Evolutionary conservation across 768 basidiomycete genomes (phyloP).

Genomic region (Macrolepiota dolichaula): DNA sequence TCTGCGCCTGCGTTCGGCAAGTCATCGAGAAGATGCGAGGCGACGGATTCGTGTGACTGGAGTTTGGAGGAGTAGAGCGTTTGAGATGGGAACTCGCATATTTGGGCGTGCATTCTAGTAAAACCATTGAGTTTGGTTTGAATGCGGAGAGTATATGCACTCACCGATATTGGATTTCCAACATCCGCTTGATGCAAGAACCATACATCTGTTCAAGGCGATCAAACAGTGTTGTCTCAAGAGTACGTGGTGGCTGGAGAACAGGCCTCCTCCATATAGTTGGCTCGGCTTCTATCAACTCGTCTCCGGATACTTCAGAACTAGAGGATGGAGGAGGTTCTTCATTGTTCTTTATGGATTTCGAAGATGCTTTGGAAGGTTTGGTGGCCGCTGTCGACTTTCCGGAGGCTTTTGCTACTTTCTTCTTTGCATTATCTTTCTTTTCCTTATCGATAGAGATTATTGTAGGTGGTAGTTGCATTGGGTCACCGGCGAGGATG

Average conservation of each 20-base stretch:
- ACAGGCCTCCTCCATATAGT: constrained; percentile 16
- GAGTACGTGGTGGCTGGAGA: constrained; percentile 60
- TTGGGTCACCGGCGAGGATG: constrained; percentile 90
- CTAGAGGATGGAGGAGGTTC: not conserved
- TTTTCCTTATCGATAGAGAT: constrained; percentile 54
- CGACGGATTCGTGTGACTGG: constrained; percentile 67
- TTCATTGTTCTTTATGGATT: not conserved
- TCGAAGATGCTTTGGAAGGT: not conserved
- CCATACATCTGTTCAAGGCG: constrained; percentile 90
- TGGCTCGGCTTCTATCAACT: constrained; percentile 8
- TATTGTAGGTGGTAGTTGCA: constrained; percentile 94
- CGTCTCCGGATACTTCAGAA: constrained; percentile 1
- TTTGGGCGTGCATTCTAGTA: constrained; percentile 82
- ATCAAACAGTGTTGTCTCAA: constrained; percentile 91
- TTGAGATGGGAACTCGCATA: constrained; percentile 82
- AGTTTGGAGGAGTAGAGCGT: constrained; percentile 76
- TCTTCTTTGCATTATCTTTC: constrained; percentile 11
- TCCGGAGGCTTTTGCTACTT: constrained; percentile 1
- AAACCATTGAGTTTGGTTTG: not conserved
- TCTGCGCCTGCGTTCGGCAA: constrained; percentile 50
- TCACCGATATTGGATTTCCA: constrained; percentile 86
- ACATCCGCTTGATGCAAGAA: constrained; percentile 75
- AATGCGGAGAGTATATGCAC: constrained; percentile 15
- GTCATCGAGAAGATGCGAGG: constrained; percentile 67
- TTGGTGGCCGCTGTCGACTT: not conserved